These are phyloP conservation scores for Pythium utonaiense DNA, from an alignment of 352 stramenopile species.

Conservation along the genomic window DNA sequence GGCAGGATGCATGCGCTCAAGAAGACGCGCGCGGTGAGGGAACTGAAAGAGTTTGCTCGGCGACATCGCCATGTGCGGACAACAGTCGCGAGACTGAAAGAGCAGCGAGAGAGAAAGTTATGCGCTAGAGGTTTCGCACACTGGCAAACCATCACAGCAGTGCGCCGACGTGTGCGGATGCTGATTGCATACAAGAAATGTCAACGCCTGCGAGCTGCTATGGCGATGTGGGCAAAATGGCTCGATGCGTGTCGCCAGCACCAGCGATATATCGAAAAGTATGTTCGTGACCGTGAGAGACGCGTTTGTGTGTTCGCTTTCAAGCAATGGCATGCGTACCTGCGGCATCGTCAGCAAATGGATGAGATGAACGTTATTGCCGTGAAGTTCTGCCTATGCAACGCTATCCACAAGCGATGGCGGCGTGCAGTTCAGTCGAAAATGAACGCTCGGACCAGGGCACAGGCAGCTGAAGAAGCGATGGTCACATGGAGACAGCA, in stretches of 20 bases:
- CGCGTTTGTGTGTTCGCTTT: neutral
- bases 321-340: neutral
- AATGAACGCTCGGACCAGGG: neutral
- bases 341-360: neutral
- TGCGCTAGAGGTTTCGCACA: neutral
- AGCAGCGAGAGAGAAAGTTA: neutral
- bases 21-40: neutral
- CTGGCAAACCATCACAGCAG: constrained; percentile 2
- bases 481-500: constrained; percentile 6
- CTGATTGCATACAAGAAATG: constrained; percentile 12
- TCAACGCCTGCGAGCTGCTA: neutral
- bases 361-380: constrained; percentile 1
- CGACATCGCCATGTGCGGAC: neutral
- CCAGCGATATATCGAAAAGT: neutral
- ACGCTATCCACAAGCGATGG: constrained; percentile 12
- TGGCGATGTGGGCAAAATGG: constrained; percentile 1
- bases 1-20: neutral
- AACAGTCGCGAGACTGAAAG: neutral
- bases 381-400: neutral
- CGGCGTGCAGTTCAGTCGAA: neutral
- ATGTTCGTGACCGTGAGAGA: neutral
- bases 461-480: neutral
- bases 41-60: neutral
- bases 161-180: neutral
- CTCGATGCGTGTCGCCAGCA: neutral